A percentile compares a stretch with the other conserved stretches of the same genome.
Evolutionary conservation across 441 rosid genomes (phyloP).

Genomic region (Arabidopsis hybrid): DNA sequence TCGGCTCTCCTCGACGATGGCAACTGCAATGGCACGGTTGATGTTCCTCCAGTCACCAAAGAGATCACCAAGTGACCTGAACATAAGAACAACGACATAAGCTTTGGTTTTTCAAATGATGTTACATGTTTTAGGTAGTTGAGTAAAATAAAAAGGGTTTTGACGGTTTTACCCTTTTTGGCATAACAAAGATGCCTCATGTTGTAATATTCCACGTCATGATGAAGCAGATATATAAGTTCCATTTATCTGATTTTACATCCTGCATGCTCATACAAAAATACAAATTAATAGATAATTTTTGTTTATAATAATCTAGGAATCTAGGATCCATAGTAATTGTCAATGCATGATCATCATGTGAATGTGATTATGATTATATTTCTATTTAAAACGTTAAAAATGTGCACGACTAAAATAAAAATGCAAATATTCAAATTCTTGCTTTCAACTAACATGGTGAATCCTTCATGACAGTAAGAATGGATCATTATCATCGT

Average conservation of each 20-base stretch:
- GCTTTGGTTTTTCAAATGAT: not conserved
- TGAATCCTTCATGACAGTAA: too few species aligned
- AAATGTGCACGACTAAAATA: too few species aligned
- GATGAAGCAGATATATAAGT: too few species aligned
- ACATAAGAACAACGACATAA: not conserved
- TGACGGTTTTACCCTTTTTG: not conserved
- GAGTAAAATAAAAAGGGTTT: conserved; percentile 2
- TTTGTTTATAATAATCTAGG: too few species aligned
- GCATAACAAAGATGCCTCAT: not conserved
- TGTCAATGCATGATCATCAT: too few species aligned
- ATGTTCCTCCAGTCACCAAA: conserved; percentile 44
- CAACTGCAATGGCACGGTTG: conserved; percentile 37
- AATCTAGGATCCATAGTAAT: too few species aligned
- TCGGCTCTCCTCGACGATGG: conserved; percentile 42
- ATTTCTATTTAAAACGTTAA: too few species aligned
- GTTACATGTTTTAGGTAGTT: conserved; percentile 16
- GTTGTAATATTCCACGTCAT: not conserved
- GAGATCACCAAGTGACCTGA: conserved; percentile 35
- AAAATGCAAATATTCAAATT: too few species aligned
- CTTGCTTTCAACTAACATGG: too few species aligned
- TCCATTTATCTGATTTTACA: not conserved
- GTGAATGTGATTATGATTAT: too few species aligned
- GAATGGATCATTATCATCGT: too few species aligned
- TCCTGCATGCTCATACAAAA: not conserved
- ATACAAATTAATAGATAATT: too few species aligned